A percentile compares a stretch with the other conserved stretches of the same genome.
Conservation (phyloP, 2,329 filamentous ascomycete species). For the Penicillium sp. region DNA sequence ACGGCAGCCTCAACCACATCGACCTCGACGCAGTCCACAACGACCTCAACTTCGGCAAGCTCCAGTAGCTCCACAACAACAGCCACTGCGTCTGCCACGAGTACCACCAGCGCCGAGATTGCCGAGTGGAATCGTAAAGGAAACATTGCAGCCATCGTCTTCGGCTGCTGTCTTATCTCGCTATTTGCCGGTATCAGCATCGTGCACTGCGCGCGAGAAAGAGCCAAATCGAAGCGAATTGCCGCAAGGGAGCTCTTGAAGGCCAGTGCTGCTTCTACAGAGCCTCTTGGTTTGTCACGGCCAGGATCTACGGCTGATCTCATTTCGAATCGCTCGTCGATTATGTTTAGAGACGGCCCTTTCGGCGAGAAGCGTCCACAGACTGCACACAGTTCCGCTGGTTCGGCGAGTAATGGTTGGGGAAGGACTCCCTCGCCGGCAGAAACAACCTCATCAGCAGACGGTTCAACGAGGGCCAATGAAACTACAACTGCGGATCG, state of each 20-base stretch:
- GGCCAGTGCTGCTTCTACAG: not conserved
- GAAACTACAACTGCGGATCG: not conserved
- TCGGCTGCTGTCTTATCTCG: slow-evolving; percentile 10
- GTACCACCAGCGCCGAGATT: slow-evolving; percentile 3
- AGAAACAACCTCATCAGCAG: not conserved
- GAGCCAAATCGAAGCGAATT: slow-evolving; percentile 15
- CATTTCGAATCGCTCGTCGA: slow-evolving; percentile 6
- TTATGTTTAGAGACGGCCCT: slow-evolving; percentile 10
- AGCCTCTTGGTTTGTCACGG: not conserved
- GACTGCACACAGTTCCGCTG: not conserved
- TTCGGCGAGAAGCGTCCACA: slow-evolving; percentile 1
- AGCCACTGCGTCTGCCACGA: slow-evolving; percentile 6
- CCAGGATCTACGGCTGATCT: not conserved
- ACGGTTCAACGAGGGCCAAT: not conserved
- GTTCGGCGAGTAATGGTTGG: not conserved
- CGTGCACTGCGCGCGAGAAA: slow-evolving; percentile 3
- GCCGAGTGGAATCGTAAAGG: slow-evolving; percentile 12
- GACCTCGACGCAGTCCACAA: not conserved
- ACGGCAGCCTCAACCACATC: slow-evolving; percentile 1
- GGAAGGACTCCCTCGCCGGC: not conserved
- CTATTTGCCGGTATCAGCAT: slow-evolving; percentile 12
- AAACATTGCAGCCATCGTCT: slow-evolving; percentile 16
- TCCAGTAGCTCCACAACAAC: slow-evolving; percentile 3
- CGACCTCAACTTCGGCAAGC: slow-evolving; percentile 3
- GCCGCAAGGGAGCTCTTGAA: slow-evolving; percentile 6